Percentiles rank a stretch among this genome's conserved stretches.
phyloP scores from a whole-genome alignment of 805 yeast species.

The Lipomyces yamanashiensis region DNA sequence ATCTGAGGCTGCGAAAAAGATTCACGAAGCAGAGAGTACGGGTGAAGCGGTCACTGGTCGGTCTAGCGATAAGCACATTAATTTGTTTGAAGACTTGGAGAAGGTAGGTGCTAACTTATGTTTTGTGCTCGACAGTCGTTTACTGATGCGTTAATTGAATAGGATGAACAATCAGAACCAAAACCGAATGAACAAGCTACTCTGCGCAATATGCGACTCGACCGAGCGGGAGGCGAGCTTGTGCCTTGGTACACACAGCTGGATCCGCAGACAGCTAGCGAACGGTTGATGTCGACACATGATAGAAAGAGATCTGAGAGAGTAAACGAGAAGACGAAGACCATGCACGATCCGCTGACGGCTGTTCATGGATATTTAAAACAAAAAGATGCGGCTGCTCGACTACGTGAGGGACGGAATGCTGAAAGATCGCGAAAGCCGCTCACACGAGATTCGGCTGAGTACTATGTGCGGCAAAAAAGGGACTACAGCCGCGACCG shows the following conservation, averaged over 20 bases:
- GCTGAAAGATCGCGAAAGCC: constrained; percentile 9
- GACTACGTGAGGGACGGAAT: constrained; percentile 1
- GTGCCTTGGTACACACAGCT: constrained; percentile 29
- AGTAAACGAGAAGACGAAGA: constrained; percentile 11
- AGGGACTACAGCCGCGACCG: not conserved
- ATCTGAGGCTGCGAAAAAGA: constrained; percentile 6
- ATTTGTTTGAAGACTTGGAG: constrained; percentile 29
- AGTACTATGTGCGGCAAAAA: constrained; percentile 10
- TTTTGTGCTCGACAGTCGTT: not conserved
- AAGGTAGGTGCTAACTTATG: constrained; percentile 7
- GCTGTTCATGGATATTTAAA: constrained; percentile 11
- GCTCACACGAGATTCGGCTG: constrained; percentile 8
- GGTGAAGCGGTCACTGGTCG: not conserved
- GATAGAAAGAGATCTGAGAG: constrained; percentile 8
- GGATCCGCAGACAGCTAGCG: constrained; percentile 3
- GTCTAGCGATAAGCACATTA: constrained; percentile 18
- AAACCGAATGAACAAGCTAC: constrained; percentile 1
- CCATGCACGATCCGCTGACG: constrained; percentile 22
- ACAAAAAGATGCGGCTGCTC: constrained; percentile 12
- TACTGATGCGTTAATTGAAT: not conserved
- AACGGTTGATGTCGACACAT: constrained; percentile 4
- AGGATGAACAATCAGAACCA: not conserved
- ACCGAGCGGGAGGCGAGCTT: constrained; percentile 15
- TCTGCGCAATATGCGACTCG: constrained; percentile 24
- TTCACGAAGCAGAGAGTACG: not conserved